These are phyloP conservation scores for Phytophthora podocarpi DNA, from an alignment of 352 stramenopile genomes.

Conservation along the genomic window DNA sequence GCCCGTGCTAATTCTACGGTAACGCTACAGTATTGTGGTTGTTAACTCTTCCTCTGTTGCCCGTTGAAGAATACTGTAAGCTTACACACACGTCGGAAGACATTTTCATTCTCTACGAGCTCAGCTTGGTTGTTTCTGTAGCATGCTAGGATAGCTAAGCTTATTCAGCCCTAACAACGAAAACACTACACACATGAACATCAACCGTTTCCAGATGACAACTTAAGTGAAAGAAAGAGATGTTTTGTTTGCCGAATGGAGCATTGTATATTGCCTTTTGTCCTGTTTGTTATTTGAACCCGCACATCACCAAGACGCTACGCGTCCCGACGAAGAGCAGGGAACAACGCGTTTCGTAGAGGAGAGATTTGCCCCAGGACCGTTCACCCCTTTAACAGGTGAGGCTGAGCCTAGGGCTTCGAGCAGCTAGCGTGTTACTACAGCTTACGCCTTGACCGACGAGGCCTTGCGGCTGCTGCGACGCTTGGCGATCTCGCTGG, in stretches of 20 bases:
- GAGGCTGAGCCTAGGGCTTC: conserved; percentile 15
- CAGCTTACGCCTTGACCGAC: conserved; percentile 90
- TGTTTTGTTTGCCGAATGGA: conserved; percentile 39
- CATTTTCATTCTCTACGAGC: conserved; percentile 14
- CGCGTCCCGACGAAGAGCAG: background rate
- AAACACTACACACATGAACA: too few relatives aligned
- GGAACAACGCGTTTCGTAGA: conserved; percentile 39
- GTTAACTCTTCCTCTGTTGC: background rate
- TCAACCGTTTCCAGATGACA: too few relatives aligned
- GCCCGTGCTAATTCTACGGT: conserved; percentile 4
- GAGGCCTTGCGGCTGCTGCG: conserved; percentile 96
- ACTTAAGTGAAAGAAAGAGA: background rate
- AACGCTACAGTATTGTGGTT: too few relatives aligned
- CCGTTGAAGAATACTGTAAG: conserved; percentile 11
- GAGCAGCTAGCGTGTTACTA: conserved; percentile 22
- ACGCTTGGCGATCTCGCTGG: conserved; percentile 98
- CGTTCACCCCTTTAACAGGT: conserved; percentile 21
- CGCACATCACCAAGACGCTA: conserved; percentile 10
- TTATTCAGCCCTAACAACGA: too few relatives aligned
- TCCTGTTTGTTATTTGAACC: conserved; percentile 48
- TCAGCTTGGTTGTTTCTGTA: background rate
- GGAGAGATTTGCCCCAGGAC: conserved; percentile 25
- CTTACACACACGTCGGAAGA: conserved; percentile 24
- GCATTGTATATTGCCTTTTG: conserved; percentile 49
- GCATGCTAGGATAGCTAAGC: background rate